Base-by-base conservation (phyloP, 768 basidiomycete genomes). In the Tylopilus felleus region DNA sequence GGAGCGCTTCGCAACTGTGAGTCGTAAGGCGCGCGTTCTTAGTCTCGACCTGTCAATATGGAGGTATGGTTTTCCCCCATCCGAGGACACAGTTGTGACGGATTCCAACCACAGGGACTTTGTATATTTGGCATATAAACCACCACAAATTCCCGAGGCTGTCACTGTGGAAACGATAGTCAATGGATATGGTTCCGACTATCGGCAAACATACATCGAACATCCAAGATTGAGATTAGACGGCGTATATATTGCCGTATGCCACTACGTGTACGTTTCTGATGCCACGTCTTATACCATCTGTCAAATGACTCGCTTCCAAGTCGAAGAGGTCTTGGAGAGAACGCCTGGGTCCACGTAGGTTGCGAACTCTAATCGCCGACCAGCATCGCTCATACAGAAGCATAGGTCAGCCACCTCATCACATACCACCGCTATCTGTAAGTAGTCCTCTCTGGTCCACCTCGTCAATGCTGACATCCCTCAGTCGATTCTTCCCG, bases 351-450 rank as follows among this genome's bases (percentile, higher is more conserved):
- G 94, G 84, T 93, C 17, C 88, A 89, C 59, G 90, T 93, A 71
- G 56, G 86, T 74, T 21, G 13, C 12, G 8, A 43, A 36, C 35
- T 65, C 5, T 47, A 3, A 46, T 17, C 13, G 21, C 46, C 13
- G 19, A 47, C 51, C 33, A 29, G 46, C 35, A 47, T 47, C 42
- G 27, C 49, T 60, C 31, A 59, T 43, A 52, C 9, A 57, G 38
- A 13, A 17, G 8, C 53, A 22, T 62, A 91, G 90, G 76, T 90
- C 55, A 89, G 74, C 65, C 92, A 96, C 64, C 77, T 94, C 53
- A 82, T 97, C 63, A 95, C 92, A 6, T 97, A 96, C 69, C 90
- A 95, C 64, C 90, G 94, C 29, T 96, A 92, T 69, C 77, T 97
- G 85, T 90, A 59, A 70, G 86, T 61, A 8, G 8, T 38, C 25